These are phyloP conservation scores for Nigrospora sphaerica DNA, from an alignment of 2,329 filamentous ascomycete species.

Conservation along the genomic window DNA sequence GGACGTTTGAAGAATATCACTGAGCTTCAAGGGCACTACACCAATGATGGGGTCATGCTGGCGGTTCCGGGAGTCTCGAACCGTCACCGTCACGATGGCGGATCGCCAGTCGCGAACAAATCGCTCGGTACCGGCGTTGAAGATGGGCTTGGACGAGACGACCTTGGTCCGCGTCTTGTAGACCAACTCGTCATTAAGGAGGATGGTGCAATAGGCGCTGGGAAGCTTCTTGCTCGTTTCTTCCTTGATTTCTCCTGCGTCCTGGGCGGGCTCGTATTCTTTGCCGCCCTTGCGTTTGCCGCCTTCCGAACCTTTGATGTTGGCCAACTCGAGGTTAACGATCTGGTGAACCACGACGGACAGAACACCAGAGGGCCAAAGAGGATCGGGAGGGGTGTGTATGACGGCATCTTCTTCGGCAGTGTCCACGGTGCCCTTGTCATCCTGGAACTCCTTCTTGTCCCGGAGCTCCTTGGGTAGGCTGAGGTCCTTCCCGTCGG, in stretches of 20 bases:
- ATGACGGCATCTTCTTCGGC: slow-evolving; percentile 76
- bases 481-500: slow-evolving; percentile 75
- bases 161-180: slow-evolving; percentile 96
- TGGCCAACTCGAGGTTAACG: slow-evolving; percentile 86
- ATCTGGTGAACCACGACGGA: slow-evolving; percentile 89
- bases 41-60: slow-evolving; percentile 94
- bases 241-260: slow-evolving; percentile 78
- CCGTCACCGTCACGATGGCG: slow-evolving; percentile 75
- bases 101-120: slow-evolving; percentile 94
- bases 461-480: slow-evolving; percentile 69
- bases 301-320: slow-evolving; percentile 71
- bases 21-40: slow-evolving; percentile 80
- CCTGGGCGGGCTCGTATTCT: slow-evolving; percentile 83
- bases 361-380: slow-evolving; percentile 88
- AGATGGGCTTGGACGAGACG: slow-evolving; percentile 89
- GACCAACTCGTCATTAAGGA: slow-evolving; percentile 79
- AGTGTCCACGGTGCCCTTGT: slow-evolving; percentile 71
- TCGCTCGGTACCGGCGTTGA: slow-evolving; percentile 90
- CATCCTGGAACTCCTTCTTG: slow-evolving; percentile 73
- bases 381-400: slow-evolving; percentile 87
- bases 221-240: slow-evolving; percentile 75
- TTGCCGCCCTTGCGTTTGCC: slow-evolving; percentile 69
- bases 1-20: slow-evolving; percentile 78
- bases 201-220: slow-evolving; percentile 88
- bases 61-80: slow-evolving; percentile 80